A percentile compares a stretch with the other conserved stretches of the same genome.
These are phyloP conservation scores for Ceratobasidium theobromae DNA, from an alignment of 1,284 basidiomycete species.

Conservation along the genomic window DNA sequence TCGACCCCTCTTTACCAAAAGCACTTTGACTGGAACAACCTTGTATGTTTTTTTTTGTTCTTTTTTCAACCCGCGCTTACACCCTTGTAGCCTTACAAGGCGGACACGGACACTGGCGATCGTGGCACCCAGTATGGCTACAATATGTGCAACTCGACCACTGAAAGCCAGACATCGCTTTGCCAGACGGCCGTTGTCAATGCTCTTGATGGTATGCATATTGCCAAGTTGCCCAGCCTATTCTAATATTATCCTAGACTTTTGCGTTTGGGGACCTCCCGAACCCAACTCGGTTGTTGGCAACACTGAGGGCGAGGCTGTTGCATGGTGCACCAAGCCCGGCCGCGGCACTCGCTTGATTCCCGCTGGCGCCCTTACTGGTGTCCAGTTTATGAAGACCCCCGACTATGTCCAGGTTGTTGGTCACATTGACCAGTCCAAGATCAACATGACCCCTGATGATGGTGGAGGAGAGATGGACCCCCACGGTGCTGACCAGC, in stretches of 20 bases:
- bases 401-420: conserved; percentile 44
- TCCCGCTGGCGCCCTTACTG: conserved; percentile 42
- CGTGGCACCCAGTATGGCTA: conserved; percentile 39
- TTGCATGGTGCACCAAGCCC: conserved; percentile 46
- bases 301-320: conserved; percentile 44
- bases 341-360: conserved; percentile 42
- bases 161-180: conserved; percentile 39
- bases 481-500: conserved; percentile 38
- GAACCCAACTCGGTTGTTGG: conserved; percentile 42
- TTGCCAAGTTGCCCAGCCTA: background rate
- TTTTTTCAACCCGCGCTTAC: background rate
- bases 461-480: conserved; percentile 44
- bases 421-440: conserved; percentile 43
- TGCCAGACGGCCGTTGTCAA: conserved; percentile 42
- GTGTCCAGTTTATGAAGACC: conserved; percentile 43
- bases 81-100: conserved; percentile 36
- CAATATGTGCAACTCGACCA: conserved; percentile 42
- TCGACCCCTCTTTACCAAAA: conserved; percentile 5
- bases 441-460: conserved; percentile 41
- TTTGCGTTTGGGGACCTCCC: conserved; percentile 39
- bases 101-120: conserved; percentile 34
- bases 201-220: conserved; percentile 31
- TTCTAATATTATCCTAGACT: conserved; percentile 36
- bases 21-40: conserved; percentile 28
- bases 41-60: conserved; percentile 12